Base-by-base conservation (phyloP, 169 alveolate species). In the Plasmodium cynomolgi region DNA sequence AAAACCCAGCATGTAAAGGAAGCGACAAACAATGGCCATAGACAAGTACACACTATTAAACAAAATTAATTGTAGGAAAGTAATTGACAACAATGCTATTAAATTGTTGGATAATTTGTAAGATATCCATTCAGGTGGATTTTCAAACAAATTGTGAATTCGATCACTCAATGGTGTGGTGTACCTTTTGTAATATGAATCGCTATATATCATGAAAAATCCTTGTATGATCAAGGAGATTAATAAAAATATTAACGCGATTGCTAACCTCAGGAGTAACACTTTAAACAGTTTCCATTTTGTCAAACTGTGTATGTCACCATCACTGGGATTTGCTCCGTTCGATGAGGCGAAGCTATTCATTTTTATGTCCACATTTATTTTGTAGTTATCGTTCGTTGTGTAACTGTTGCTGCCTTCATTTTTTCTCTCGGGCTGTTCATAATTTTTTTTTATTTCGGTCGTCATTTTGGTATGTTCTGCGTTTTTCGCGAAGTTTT, bases 41-140 rank as follows among this genome's bases (percentile, higher is more conserved):
- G 93, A 86, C 81, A 86, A 77, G 62, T 68, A 86, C 68, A 86
- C 62, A 50, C 93, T 86, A 56, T 86, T 86, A 86, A 75, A 86
- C 68, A 86, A 20, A 54, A 86, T 86, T 58, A 86, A 75, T 29
- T 56, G 83, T 23, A 77, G 0, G 81, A 86, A 74, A 20, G 85
- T 26, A 31, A 86, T 3, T 33, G 86, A 54, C 81, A 86, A 50
- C 41, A 86, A n/a, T 20, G 82, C 93, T 79, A 86, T 79, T 54
- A 86, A 86, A 75, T 9, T 86, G 68, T 86, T 86, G 15, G 93
- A 75, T 82, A 86, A 41, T n/a, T 86, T 77, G 68, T 86, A 86
- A 3, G 93, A 56, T 20, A 50, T 74, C 93, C 93, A 86, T 11
- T 13, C 41, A 3, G 93, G 93, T 31, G 93, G 93, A 34, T 74